Base-by-base conservation (phyloP, 2,329 filamentous ascomycete species). In the Amylocarpus encephaloides region DNA sequence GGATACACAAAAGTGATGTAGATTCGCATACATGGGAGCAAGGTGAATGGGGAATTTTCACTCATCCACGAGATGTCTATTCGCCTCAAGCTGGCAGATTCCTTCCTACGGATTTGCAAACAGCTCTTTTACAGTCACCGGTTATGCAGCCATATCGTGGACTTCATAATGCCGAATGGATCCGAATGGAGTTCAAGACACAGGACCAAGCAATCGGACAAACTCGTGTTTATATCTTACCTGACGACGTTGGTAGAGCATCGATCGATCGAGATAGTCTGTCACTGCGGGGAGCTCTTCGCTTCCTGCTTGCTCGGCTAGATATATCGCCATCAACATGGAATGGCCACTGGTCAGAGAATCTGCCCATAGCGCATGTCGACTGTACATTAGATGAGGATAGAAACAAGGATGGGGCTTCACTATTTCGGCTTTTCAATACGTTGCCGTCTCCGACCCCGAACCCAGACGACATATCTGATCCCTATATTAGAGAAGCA, bases 381-480 rank as follows among this genome's bases (percentile, higher is more conserved):
- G 71, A 71, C 60, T 67, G 71, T 6, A 65, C 64, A 1, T 55
- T 66, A 12, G 53, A 47, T 39, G 11, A 40, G 5, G 52, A 60
- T 5, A 59, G 7, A 6, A 22, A 10, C 0, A 40, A 62, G 1
- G 69, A 77, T 15, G 66, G 74, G 9, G 62, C 70, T 1, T 83
- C 84, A 0, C 68, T 91, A 1, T 78, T 88, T 43, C 75, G 83
- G 26, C 70, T 89, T 42, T 91, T 91, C 72, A 91, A 91, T 64
- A 79, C 71, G 2, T 73, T 91, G 1, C 80, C 83, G 0, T 87
- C 86, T 0, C 87, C 87, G 0, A 64, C 71, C 2, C 86, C 87
- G 1, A 63, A 68, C n/a, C 70, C 74, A 0, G 67, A 71, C 1
- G 56, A 60, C 0, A 70, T 86, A 6, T 53, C 61, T 1, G 77